Conservation (phyloP, 2,329 filamentous ascomycete genomes). For the Colletotrichum acutatum region DNA sequence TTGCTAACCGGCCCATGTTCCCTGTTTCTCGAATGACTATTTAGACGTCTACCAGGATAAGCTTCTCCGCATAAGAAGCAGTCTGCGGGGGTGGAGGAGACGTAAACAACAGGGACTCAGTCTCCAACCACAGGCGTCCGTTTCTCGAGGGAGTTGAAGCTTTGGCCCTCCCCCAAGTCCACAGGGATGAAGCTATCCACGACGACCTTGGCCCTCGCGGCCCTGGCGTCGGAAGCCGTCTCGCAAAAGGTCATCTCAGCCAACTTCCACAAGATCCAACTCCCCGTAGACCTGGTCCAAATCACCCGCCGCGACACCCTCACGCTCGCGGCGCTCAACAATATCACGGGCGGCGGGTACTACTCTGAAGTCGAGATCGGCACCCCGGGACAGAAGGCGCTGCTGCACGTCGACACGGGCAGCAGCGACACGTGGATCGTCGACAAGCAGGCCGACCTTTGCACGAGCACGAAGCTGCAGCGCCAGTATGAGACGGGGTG, state of each 20-base stretch:
- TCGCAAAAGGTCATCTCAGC: slow-evolving; percentile 28
- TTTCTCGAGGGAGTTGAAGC: background rate
- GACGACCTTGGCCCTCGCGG: slow-evolving; percentile 2
- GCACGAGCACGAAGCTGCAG: slow-evolving; percentile 11
- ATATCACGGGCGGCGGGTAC: slow-evolving; percentile 67
- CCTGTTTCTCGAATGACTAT: background rate
- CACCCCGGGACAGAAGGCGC: slow-evolving; percentile 67
- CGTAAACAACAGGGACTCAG: background rate
- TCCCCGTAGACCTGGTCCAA: slow-evolving; percentile 12
- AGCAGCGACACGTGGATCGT: slow-evolving; percentile 75
- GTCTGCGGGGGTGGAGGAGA: slow-evolving; percentile 13
- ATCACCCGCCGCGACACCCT: slow-evolving; percentile 38
- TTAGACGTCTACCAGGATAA: background rate
- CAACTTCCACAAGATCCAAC: slow-evolving; percentile 10
- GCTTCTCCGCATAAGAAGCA: slow-evolving; percentile 18
- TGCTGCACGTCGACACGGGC: slow-evolving; percentile 74
- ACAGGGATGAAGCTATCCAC: background rate
- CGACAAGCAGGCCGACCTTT: slow-evolving; percentile 29
- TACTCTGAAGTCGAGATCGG: slow-evolving; percentile 72
- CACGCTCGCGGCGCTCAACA: slow-evolving; percentile 59
- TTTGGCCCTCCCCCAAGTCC: background rate
- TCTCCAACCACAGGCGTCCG: background rate
- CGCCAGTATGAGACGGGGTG: slow-evolving; percentile 16
- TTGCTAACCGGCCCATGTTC: background rate
- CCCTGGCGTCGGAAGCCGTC: background rate